A percentile compares a stretch with the other conserved stretches of the same genome.
phyloP scores from a whole-genome alignment of 2,329 filamentous ascomycete genomes.

The Fusarium annulatum region DNA sequence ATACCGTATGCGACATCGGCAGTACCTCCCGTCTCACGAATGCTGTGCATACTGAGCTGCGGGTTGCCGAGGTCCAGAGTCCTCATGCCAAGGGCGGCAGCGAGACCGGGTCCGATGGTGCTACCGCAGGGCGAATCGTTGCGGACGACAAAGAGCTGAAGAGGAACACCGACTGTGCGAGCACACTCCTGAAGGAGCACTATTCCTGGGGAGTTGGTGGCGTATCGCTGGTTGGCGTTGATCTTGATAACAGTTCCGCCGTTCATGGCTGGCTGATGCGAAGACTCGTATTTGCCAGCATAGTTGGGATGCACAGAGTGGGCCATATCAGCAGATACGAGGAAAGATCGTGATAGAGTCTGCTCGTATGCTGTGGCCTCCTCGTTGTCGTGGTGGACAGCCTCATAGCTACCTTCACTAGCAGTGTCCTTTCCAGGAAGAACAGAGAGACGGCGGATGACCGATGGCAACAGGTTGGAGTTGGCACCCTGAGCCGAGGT shows the following conservation, averaged over 20 bases:
- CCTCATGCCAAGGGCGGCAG: constrained; percentile 84
- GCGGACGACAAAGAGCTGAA: constrained; percentile 95
- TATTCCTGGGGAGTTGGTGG: constrained; percentile 95
- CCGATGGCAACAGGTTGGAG: constrained; percentile 88
- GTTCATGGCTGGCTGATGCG: constrained; percentile 95
- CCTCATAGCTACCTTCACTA: constrained; percentile 71
- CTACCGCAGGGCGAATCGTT: constrained; percentile 96
- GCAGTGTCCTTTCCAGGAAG: constrained; percentile 75
- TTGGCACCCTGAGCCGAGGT: constrained; percentile 92
- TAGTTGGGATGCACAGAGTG: constrained; percentile 98
- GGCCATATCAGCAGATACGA: constrained; percentile 97
- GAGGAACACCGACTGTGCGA: constrained; percentile 77
- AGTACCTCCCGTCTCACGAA: constrained; percentile 89
- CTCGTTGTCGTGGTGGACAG: constrained; percentile 68
- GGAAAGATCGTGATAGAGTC: constrained; percentile 88
- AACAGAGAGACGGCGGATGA: constrained; percentile 86
- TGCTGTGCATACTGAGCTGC: constrained; percentile 96
- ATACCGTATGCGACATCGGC: constrained; percentile 89
- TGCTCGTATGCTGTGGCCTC: constrained; percentile 90
- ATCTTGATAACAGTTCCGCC: constrained; percentile 96
- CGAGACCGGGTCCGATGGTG: constrained; percentile 97
- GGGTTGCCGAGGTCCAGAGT: constrained; percentile 95
- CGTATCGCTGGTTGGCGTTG: constrained; percentile 97
- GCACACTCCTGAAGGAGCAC: constrained; percentile 92
- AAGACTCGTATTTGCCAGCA: constrained; percentile 86